Percentiles rank a stretch among this genome's conserved stretches.
phyloP scores from a whole-genome alignment of 495 filamentous ascomycete species.

The Pyrenopolyporus hunteri region DNA sequence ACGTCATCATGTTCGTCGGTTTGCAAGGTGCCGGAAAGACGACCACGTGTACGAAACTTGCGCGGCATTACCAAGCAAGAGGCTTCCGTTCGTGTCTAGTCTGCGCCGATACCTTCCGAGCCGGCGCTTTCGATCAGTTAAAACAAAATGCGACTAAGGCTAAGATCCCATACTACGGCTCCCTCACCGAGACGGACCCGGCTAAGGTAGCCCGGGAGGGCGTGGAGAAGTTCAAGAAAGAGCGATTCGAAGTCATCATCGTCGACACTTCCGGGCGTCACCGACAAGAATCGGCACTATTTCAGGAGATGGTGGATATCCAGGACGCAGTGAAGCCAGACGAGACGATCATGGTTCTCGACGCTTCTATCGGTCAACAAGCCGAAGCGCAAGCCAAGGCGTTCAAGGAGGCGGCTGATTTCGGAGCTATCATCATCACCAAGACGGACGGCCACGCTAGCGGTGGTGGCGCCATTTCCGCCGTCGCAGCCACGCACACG shows the following conservation, averaged over 20 bases:
- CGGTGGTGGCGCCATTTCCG: slow-evolving; percentile 97
- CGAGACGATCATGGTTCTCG: slow-evolving; percentile 98
- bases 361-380: slow-evolving; percentile 93
- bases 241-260: slow-evolving; percentile 97
- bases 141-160: slow-evolving; percentile 99
- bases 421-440: slow-evolving; percentile 98
- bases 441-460: slow-evolving; percentile 97
- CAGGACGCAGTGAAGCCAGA: slow-evolving; percentile 89
- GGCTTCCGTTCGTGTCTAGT: slow-evolving; percentile 95
- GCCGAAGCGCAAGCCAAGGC: slow-evolving; percentile 93
- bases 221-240: slow-evolving; percentile 99
- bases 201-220: slow-evolving; percentile 91
- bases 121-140: slow-evolving; percentile 96
- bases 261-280: slow-evolving; percentile 96
- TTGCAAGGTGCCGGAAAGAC: slow-evolving; percentile 97
- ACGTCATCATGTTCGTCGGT: slow-evolving; percentile 99
- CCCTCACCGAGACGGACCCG: slow-evolving; percentile 93
- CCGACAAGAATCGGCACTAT: slow-evolving; percentile 91
- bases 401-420: slow-evolving; percentile 97
- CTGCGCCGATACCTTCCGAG: slow-evolving; percentile 98
- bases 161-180: slow-evolving; percentile 98
- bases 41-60: slow-evolving; percentile 96
- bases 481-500: slow-evolving; percentile 93
- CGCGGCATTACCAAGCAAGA: slow-evolving; percentile 89
- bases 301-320: slow-evolving; percentile 98